Conservation (phyloP, 1,284 basidiomycete genomes). For the Heterobasidion occidentale region DNA sequence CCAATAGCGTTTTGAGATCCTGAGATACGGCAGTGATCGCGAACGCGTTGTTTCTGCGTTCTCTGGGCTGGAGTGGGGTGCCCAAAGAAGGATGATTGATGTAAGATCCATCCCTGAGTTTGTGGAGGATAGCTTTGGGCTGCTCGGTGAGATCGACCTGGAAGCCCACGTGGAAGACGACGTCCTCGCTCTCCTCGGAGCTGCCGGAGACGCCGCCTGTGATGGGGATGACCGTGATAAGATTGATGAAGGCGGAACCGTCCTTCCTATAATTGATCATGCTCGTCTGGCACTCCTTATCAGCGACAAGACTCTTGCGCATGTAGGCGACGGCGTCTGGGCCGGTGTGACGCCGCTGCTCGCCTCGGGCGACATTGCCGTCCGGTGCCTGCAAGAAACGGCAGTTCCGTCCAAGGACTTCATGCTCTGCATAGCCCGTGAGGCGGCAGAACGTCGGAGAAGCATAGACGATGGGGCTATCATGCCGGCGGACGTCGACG, state of each 20-base stretch:
- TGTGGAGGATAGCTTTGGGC: conserved; percentile 76
- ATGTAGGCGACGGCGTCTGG: conserved; percentile 65
- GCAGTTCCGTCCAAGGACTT: conserved; percentile 86
- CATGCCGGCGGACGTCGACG: conserved; percentile 73
- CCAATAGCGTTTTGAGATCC: conserved; percentile 31
- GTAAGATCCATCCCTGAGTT: conserved; percentile 71
- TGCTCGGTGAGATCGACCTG: conserved; percentile 86
- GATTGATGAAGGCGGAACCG: conserved; percentile 82
- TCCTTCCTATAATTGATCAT: conserved; percentile 87
- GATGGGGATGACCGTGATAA: conserved; percentile 81
- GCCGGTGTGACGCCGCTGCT: conserved; percentile 60
- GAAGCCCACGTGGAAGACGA: conserved; percentile 89
- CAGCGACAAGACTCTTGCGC: conserved; percentile 54
- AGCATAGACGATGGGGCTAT: conserved; percentile 85
- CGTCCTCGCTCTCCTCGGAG: conserved; percentile 43
- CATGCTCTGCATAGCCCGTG: conserved; percentile 76
- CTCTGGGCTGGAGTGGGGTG: conserved; percentile 15
- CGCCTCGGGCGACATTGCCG: conserved; percentile 57
- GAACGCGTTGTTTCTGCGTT: conserved; percentile 26
- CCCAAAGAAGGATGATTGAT: conserved; percentile 35
- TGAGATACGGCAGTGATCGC: conserved; percentile 28
- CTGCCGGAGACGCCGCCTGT: conserved; percentile 49
- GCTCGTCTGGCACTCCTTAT: conserved; percentile 84
- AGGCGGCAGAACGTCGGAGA: conserved; percentile 73
- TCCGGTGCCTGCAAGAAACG: conserved; percentile 80